Conservation (phyloP, 345 rosid species). For the Pugionium cornutum region DNA sequence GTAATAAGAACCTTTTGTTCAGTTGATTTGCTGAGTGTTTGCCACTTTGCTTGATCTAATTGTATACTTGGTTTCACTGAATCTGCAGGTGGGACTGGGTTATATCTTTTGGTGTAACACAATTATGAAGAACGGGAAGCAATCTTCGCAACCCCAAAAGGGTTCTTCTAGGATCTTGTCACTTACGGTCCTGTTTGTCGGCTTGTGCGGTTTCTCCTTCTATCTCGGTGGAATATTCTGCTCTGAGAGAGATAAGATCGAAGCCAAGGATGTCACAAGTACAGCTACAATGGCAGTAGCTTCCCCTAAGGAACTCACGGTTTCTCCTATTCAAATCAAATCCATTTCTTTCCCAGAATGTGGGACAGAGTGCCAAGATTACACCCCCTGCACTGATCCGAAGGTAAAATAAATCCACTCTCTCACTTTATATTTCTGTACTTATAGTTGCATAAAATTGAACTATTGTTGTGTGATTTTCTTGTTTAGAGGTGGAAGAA, state of each 20-base stretch:
- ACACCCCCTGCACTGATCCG: constrained; percentile 98
- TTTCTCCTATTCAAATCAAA: constrained; percentile 63
- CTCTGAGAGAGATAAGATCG: constrained; percentile 53
- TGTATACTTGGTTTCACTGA: neutral
- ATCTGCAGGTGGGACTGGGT: constrained; percentile 23
- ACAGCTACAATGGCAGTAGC: constrained; percentile 44
- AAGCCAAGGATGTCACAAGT: constrained; percentile 43
- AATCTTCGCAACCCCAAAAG: constrained; percentile 51
- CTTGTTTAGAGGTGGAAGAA: constrained; percentile 80
- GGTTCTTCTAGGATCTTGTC: constrained; percentile 52
- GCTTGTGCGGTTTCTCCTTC: constrained; percentile 82
- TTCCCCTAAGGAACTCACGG: constrained; percentile 47
- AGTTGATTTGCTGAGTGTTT: constrained; percentile 14
- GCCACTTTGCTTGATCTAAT: constrained; percentile 7
- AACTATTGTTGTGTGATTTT: constrained; percentile 13
- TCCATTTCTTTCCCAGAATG: constrained; percentile 70
- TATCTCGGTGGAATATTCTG: constrained; percentile 87
- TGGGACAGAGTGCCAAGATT: constrained; percentile 74
- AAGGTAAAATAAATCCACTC: constrained; percentile 46
- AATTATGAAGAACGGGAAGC: constrained; percentile 78
- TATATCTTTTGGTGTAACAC: constrained; percentile 10
- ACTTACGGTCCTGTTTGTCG: constrained; percentile 47
- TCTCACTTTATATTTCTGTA: neutral
- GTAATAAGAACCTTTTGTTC: neutral
- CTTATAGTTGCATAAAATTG: neutral